A percentile compares a stretch with the other conserved stretches of the same genome.
phyloP scores from a whole-genome alignment of 2,329 filamentous ascomycete species.

The Zasmidium angulare region DNA sequence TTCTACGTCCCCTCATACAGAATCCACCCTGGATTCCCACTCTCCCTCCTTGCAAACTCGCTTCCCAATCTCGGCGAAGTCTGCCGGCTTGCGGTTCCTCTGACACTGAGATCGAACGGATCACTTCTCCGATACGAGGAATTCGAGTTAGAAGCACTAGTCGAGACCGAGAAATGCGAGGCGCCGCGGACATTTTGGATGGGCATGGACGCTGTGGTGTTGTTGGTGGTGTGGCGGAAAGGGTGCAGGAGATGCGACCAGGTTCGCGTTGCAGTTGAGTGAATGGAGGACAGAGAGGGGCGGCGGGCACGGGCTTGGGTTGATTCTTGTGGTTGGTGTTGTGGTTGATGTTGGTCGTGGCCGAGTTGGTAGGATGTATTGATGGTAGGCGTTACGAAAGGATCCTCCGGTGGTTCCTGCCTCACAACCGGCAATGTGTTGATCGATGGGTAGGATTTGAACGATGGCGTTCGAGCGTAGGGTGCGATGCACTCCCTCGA shows the following conservation, averaged over 20 bases:
- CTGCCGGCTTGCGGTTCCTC: conserved; percentile 11
- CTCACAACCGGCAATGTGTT: conserved; percentile 21
- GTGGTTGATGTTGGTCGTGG: conserved; percentile 4
- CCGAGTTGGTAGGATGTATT: conserved; percentile 5
- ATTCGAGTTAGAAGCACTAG: conserved; percentile 6
- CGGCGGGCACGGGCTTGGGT: conserved; percentile 14
- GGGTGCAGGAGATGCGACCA: conserved; percentile 19
- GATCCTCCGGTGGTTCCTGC: conserved; percentile 29
- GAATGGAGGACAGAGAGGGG: not conserved
- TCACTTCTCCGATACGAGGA: conserved; percentile 18
- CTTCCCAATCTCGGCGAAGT: not conserved
- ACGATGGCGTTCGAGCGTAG: conserved; percentile 21
- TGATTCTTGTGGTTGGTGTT: not conserved
- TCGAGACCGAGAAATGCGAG: conserved; percentile 15
- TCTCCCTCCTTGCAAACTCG: not conserved
- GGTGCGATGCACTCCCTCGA: conserved; percentile 25
- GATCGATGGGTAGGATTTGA: conserved; percentile 27
- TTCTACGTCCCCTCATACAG: conserved; percentile 9
- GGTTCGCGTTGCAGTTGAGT: conserved; percentile 19
- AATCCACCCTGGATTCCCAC: not conserved
- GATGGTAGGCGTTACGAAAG: conserved; percentile 25
- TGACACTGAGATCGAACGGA: conserved; percentile 22
- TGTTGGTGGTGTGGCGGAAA: conserved; percentile 10
- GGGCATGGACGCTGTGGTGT: not conserved
- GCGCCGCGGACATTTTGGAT: conserved; percentile 6